Conservation (phyloP, 305 asterid species). For the Coffea humblotiana region DNA sequence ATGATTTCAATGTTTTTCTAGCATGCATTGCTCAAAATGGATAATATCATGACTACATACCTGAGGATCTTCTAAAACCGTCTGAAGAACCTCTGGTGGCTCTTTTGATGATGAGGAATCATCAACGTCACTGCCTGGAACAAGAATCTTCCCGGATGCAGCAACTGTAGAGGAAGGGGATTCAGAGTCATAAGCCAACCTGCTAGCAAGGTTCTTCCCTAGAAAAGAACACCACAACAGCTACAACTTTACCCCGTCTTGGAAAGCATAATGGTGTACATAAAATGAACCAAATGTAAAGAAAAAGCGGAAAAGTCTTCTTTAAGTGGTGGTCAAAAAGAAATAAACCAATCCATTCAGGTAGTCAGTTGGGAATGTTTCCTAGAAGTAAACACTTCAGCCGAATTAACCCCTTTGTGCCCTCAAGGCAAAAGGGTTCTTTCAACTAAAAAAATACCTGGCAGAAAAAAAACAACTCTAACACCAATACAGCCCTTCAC, state of each 20-base stretch:
- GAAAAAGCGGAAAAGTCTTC: not conserved
- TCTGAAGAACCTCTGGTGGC: slow-evolving; percentile 42
- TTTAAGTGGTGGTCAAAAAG: too few relatives aligned
- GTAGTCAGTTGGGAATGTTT: not conserved
- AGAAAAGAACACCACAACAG: slow-evolving; percentile 36
- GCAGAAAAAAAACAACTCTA: too few relatives aligned
- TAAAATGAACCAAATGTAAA: slow-evolving; percentile 1
- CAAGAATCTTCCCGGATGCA: slow-evolving; percentile 76
- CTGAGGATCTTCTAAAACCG: slow-evolving; percentile 47
- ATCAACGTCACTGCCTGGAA: slow-evolving; percentile 67
- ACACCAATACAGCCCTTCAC: not conserved
- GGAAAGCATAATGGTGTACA: not conserved
- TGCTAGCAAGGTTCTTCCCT: slow-evolving; percentile 72
- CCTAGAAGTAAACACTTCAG: not conserved
- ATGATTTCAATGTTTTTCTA: not conserved
- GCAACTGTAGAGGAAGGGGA: slow-evolving; percentile 55
- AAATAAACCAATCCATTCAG: not conserved
- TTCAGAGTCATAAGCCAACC: slow-evolving; percentile 50
- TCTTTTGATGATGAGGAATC: slow-evolving; percentile 40
- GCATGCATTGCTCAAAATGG: not conserved
- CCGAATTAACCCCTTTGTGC: not conserved
- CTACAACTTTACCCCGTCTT: not conserved
- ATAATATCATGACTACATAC: slow-evolving; percentile 37
- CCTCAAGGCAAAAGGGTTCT: not conserved
- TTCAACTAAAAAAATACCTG: not conserved